Percentiles rank a stretch among this genome's conserved stretches.
These are phyloP conservation scores for Hymenoscyphus fructigenus DNA, from an alignment of 2,329 filamentous ascomycete species.

Conservation along the genomic window DNA sequence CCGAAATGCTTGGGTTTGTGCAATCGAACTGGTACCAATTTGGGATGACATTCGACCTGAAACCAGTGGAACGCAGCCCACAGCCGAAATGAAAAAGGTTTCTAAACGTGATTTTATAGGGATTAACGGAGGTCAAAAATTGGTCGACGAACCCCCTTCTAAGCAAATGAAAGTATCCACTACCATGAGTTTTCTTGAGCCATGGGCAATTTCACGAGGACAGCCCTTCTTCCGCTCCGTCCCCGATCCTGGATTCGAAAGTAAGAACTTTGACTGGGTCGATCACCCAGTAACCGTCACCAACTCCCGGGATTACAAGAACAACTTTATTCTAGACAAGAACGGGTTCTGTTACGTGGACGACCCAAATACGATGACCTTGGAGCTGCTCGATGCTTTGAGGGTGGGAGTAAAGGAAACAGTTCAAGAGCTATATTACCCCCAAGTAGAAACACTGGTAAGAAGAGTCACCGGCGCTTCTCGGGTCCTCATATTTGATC, in stretches of 20 bases:
- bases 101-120: no score
- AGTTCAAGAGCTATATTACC: slow-evolving; percentile 13
- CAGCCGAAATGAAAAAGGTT: no score
- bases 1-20: slow-evolving; percentile 15
- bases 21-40: slow-evolving; percentile 14
- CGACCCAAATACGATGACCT: slow-evolving; percentile 2
- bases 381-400: slow-evolving; percentile 4
- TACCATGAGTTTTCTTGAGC: slow-evolving; percentile 16
- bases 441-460: slow-evolving; percentile 7
- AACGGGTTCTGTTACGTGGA: slow-evolving; percentile 10
- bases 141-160: background rate
- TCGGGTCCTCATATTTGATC: slow-evolving; percentile 15
- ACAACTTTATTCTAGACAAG: slow-evolving; percentile 12
- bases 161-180: background rate
- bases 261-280: slow-evolving; percentile 12
- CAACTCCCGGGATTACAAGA: background rate
- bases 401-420: background rate
- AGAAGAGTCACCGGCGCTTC: slow-evolving; percentile 3
- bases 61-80: background rate
- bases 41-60: background rate
- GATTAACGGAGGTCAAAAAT: no score
- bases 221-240: slow-evolving; percentile 11
- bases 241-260: slow-evolving; percentile 11
- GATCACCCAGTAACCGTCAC: background rate
- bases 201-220: slow-evolving; percentile 1